Percentiles rank a stretch among this genome's conserved stretches.
phyloP scores from a whole-genome alignment of 768 basidiomycete species.

The Tulasnella sp. region DNA sequence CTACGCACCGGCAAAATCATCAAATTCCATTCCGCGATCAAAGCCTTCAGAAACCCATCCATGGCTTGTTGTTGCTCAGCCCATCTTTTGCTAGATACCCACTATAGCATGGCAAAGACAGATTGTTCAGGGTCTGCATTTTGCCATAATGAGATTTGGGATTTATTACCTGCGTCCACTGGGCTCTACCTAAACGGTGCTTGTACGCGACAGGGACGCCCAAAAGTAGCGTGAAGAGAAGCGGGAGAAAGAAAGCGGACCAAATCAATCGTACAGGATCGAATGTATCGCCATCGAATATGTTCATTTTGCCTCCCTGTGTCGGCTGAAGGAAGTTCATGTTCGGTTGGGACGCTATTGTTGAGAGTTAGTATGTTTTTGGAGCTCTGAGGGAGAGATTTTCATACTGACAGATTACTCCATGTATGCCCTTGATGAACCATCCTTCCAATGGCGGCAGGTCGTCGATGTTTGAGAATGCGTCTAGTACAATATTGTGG shows the following conservation, averaged over 20 bases:
- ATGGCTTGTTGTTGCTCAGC: slow-evolving; percentile 11
- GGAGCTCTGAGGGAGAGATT: neutral
- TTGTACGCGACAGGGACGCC: slow-evolving; percentile 7
- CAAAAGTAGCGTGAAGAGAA: neutral
- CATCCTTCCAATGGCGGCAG: slow-evolving; percentile 5
- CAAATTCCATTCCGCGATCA: slow-evolving; percentile 16
- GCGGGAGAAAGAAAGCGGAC: neutral
- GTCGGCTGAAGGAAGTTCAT: slow-evolving; percentile 5
- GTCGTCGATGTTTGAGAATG: neutral
- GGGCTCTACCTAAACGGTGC: slow-evolving; percentile 5
- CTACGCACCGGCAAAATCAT: slow-evolving; percentile 12
- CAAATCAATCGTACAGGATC: neutral
- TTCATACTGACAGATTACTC: slow-evolving; percentile 7
- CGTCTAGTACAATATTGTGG: neutral
- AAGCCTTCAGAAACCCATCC: slow-evolving; percentile 10
- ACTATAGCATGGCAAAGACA: neutral
- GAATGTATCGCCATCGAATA: neutral
- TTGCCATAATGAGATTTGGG: neutral
- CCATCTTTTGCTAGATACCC: slow-evolving; percentile 16
- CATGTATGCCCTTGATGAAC: slow-evolving; percentile 1
- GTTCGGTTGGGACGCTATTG: neutral
- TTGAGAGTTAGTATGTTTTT: neutral
- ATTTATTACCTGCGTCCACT: slow-evolving; percentile 13
- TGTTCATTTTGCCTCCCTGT: neutral
- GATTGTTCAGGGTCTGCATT: too few relatives aligned